A percentile compares a stretch with the other conserved stretches of the same genome.
phyloP scores from a whole-genome alignment of 2,329 filamentous ascomycete species.

The Didymella lethalis region DNA sequence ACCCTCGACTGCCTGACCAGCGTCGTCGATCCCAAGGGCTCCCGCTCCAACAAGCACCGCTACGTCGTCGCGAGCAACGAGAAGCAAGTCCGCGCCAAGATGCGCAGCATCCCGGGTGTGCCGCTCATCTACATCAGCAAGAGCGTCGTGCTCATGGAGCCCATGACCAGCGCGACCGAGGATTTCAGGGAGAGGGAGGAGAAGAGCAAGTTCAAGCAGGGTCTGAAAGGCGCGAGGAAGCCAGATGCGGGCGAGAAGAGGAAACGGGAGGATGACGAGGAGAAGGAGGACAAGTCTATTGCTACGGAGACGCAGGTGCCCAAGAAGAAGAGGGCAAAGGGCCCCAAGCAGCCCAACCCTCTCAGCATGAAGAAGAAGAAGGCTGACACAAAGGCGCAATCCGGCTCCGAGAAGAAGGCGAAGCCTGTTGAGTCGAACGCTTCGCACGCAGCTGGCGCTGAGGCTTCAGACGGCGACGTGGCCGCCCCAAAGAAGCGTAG shows the following conservation, averaged over 20 bases:
- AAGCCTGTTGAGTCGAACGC: constrained; percentile 21
- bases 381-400: constrained; percentile 49
- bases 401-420: constrained; percentile 27
- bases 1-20: constrained; percentile 73
- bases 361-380: constrained; percentile 74
- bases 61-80: constrained; percentile 82
- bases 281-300: constrained; percentile 39
- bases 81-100: constrained; percentile 65
- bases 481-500: constrained; percentile 49
- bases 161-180: constrained; percentile 74
- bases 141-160: constrained; percentile 80
- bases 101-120: constrained; percentile 74
- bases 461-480: constrained; percentile 33
- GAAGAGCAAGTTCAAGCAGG: constrained; percentile 75
- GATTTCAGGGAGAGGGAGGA: constrained; percentile 73
- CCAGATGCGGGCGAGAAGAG: constrained; percentile 42
- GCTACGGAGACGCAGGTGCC: constrained; percentile 31
- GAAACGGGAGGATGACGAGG: constrained; percentile 60
- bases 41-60: constrained; percentile 75
- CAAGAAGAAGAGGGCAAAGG: constrained; percentile 64
- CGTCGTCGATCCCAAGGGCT: constrained; percentile 80
- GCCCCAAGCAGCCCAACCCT: constrained; percentile 74
- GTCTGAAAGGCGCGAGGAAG: constrained; percentile 62
- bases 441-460: constrained; percentile 16
- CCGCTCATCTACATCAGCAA: constrained; percentile 80